Evolutionary conservation across 495 filamentous ascomycete species (phyloP).

Genomic region (Hyaloscypha variabilis): DNA sequence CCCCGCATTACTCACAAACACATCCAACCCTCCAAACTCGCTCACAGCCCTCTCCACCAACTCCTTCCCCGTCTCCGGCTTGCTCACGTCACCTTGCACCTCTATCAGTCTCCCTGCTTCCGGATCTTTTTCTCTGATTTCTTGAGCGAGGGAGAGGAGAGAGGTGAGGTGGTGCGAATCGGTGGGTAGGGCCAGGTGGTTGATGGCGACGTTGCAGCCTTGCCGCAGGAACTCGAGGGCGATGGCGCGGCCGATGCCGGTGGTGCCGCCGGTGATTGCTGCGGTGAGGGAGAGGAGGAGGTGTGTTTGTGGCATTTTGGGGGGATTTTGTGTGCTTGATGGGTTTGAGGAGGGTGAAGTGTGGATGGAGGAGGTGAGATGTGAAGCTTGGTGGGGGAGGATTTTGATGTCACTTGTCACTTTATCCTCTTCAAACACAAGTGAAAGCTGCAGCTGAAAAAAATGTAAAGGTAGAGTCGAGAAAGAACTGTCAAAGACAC

Average conservation of each 20-base stretch:
- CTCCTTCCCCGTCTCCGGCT: conserved; percentile 60
- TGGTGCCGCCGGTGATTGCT: conserved; percentile 76
- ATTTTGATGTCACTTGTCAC: not conserved
- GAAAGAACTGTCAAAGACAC: not conserved
- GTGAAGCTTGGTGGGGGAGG: not conserved
- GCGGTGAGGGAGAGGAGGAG: conserved; percentile 69
- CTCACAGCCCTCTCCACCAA: conserved; percentile 61
- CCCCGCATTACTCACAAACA: conserved; percentile 88
- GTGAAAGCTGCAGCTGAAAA: no score
- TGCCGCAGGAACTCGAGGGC: conserved; percentile 70
- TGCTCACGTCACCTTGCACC: conserved; percentile 66
- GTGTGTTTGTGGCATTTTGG: conserved; percentile 26
- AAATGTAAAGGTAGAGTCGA: not conserved
- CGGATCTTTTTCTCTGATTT: conserved; percentile 36
- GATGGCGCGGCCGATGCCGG: conserved; percentile 78
- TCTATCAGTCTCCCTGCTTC: conserved; percentile 55
- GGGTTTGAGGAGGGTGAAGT: not conserved
- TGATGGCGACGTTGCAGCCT: conserved; percentile 69
- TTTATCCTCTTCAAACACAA: not conserved
- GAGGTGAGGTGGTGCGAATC: conserved; percentile 57
- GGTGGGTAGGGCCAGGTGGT: conserved; percentile 63
- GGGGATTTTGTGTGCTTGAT: not conserved
- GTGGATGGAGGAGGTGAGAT: not conserved
- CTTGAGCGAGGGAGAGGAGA: conserved; percentile 53
- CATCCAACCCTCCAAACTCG: conserved; percentile 64